Evolutionary conservation across 306 rosid genomes (phyloP).

Genomic region (Cucumis melo): DNA sequence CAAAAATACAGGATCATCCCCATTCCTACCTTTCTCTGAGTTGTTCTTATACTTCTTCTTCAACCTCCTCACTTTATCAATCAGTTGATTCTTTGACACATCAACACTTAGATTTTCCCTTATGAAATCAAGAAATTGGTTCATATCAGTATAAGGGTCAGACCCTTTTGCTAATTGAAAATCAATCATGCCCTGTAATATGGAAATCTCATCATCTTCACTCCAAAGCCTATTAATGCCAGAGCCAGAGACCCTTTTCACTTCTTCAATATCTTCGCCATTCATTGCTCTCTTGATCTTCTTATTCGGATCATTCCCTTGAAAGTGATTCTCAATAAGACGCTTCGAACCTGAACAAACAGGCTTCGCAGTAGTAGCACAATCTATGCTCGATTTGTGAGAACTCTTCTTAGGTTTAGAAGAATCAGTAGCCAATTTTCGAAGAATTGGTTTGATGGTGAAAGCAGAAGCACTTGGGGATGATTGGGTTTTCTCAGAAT

Average conservation of each 20-base stretch:
- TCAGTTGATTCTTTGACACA: constrained; percentile 21
- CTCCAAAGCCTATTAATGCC: constrained; percentile 24
- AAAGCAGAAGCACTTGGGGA: constrained; percentile 32
- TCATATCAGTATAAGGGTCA: constrained; percentile 22
- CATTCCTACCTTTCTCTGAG: constrained; percentile 13
- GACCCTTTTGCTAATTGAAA: constrained; percentile 17
- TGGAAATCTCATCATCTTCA: constrained; percentile 29
- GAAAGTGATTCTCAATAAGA: neutral
- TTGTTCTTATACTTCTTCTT: constrained; percentile 29
- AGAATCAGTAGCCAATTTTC: constrained; percentile 16
- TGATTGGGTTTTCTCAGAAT: constrained; percentile 18
- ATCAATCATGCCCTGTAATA: constrained; percentile 37
- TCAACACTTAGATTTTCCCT: constrained; percentile 24
- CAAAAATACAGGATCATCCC: constrained; percentile 19
- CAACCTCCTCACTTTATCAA: constrained; percentile 28
- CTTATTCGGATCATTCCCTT: neutral
- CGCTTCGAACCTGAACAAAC: constrained; percentile 3
- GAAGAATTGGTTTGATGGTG: constrained; percentile 33
- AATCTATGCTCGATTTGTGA: neutral
- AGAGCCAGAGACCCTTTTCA: constrained; percentile 14
- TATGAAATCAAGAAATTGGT: constrained; percentile 19
- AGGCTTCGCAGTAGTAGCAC: constrained; percentile 12
- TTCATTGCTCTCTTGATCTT: constrained; percentile 13
- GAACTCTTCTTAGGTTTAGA: constrained; percentile 4
- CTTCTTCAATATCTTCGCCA: constrained; percentile 23